Percentiles rank a stretch among this genome's conserved stretches.
Evolutionary conservation across 2,329 filamentous ascomycete genomes (phyloP).

Genomic region (Chrysoporthe austroafricana): DNA sequence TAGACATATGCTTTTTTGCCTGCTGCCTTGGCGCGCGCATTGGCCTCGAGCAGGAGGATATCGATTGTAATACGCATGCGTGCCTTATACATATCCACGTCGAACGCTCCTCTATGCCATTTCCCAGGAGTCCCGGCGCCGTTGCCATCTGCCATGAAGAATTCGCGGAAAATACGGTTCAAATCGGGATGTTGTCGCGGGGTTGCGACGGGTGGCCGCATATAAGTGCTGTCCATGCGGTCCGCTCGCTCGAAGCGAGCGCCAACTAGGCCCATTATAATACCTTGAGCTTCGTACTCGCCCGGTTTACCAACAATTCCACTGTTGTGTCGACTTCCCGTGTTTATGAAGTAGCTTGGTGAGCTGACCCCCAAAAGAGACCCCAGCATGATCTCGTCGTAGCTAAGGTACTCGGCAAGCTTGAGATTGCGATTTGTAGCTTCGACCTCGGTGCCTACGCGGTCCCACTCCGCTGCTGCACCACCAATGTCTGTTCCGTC

Average conservation of each 20-base stretch:
- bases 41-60: slow-evolving; percentile 38
- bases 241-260: slow-evolving; percentile 37
- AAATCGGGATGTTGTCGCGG: slow-evolving; percentile 29
- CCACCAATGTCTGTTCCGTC: not conserved
- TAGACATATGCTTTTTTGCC: slow-evolving; percentile 36
- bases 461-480: slow-evolving; percentile 5
- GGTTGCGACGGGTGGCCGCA: not conserved
- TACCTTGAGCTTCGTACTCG: slow-evolving; percentile 35
- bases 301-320: slow-evolving; percentile 13
- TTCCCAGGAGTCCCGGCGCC: no score
- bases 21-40: slow-evolving; percentile 31
- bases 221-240: slow-evolving; percentile 36
- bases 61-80: slow-evolving; percentile 36
- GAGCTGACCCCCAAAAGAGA: slow-evolving; percentile 38
- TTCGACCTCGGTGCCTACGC: slow-evolving; percentile 21
- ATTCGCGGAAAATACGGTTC: not conserved
- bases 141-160: not conserved
- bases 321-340: slow-evolving; percentile 35
- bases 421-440: slow-evolving; percentile 26
- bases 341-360: slow-evolving; percentile 38
- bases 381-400: slow-evolving; percentile 42
- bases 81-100: slow-evolving; percentile 33
- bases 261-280: slow-evolving; percentile 40
- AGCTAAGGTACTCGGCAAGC: slow-evolving; percentile 37
- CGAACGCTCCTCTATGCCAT: slow-evolving; percentile 28